Evolutionary conservation across 768 basidiomycete genomes (phyloP).

Genomic region (Leccinum barrowsii): DNA sequence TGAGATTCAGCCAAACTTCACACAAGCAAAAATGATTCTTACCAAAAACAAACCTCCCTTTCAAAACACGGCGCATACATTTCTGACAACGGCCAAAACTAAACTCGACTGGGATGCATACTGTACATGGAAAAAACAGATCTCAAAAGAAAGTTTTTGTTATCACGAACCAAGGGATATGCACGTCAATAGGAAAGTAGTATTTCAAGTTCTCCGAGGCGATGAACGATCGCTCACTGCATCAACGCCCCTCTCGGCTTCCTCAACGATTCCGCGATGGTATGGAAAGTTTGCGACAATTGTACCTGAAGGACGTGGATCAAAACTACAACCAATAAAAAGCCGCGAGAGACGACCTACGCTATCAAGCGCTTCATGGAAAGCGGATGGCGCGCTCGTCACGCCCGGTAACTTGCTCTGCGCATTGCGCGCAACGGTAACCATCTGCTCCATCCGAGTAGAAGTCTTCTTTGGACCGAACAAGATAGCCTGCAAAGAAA

Average conservation of each 20-base stretch:
- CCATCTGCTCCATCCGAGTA: conserved; percentile 41
- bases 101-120: neutral
- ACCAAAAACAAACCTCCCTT: neutral
- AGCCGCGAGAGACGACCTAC: conserved; percentile 26
- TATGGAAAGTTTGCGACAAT: conserved; percentile 52
- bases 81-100: neutral
- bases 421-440: conserved; percentile 43
- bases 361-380: conserved; percentile 47
- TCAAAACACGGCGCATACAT: neutral
- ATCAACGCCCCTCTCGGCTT: conserved; percentile 49
- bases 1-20: too few species aligned
- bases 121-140: neutral
- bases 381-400: conserved; percentile 40
- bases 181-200: neutral
- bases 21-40: too few species aligned
- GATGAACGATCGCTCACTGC: conserved; percentile 11
- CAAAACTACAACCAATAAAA: neutral
- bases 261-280: conserved; percentile 52
- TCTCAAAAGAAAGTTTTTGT: neutral
- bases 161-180: neutral
- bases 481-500: conserved; percentile 56
- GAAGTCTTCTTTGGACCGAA: conserved; percentile 40
- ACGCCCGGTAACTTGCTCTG: conserved; percentile 33
- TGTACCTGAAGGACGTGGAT: conserved; percentile 36
- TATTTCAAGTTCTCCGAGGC: neutral